phyloP scores from a whole-genome alignment of 2,329 filamentous ascomycete genomes.

The Elsinoe arachidis region DNA sequence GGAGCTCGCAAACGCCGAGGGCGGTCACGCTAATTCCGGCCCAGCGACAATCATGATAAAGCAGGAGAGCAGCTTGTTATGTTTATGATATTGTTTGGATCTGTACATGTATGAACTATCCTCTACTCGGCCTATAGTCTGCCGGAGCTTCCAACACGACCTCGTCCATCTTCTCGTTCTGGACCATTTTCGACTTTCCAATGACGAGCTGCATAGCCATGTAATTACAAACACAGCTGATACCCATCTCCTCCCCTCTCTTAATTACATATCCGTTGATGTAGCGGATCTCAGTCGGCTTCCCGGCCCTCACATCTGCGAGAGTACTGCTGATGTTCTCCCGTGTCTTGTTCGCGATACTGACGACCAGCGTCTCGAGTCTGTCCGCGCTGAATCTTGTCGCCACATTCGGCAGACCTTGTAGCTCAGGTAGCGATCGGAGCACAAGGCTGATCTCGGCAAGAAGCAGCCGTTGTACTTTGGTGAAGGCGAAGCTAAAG shows the following conservation, averaged over 20 bases:
- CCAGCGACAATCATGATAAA: not conserved
- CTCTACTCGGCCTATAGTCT: slow-evolving; percentile 1
- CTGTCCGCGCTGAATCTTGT: slow-evolving; percentile 53
- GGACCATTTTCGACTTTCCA: slow-evolving; percentile 51
- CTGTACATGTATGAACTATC: not conserved
- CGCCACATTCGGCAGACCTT: slow-evolving; percentile 49
- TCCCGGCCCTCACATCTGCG: slow-evolving; percentile 52
- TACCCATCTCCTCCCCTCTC: slow-evolving; percentile 61
- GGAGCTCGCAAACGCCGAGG: not conserved
- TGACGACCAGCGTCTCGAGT: slow-evolving; percentile 51
- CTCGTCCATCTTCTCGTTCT: slow-evolving; percentile 32
- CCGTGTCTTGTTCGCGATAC: slow-evolving; percentile 46
- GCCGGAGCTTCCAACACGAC: slow-evolving; percentile 26
- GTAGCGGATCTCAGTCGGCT: slow-evolving; percentile 67
- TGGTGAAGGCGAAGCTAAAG: slow-evolving; percentile 55
- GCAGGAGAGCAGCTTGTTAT: not conserved
- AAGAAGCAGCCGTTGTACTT: slow-evolving; percentile 62
- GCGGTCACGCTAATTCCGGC: not conserved
- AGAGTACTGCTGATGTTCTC: slow-evolving; percentile 60
- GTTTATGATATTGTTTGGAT: not conserved
- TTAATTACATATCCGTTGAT: slow-evolving; percentile 81
- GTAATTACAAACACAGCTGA: slow-evolving; percentile 65
- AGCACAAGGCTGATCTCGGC: slow-evolving; percentile 68
- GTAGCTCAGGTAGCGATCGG: slow-evolving; percentile 63
- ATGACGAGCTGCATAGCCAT: slow-evolving; percentile 65